Evolutionary conservation across 768 basidiomycete genomes (phyloP), one percentile per base, ranked within the genome.

Genomic region (Terana coerulea): DNA sequence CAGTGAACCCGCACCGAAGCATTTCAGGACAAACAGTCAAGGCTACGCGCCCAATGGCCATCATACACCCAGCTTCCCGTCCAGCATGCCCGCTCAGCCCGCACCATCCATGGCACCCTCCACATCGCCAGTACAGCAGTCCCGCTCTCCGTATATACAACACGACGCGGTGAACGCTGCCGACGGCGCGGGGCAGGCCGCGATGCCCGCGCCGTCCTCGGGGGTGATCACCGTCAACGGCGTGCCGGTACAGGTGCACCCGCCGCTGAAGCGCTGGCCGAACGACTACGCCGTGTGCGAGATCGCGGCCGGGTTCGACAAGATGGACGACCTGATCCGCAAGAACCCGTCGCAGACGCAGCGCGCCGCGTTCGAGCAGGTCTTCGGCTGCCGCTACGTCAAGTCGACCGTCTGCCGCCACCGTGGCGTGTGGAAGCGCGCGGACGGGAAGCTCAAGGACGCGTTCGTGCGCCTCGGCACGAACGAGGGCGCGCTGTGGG

Each of bases 401-500:
- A 87, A 87, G 67, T 82, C 80, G 60, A 87, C 85, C 0, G 81
- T 87, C 14, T 85, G 84, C 62, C 76, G 84, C 11, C 84, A 86
- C 58, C 75, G 83, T n/a, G 80, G 79, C 0, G 77, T 84, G 36
- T 86, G 85, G 77, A 72, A 78, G 50, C 76, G 78, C 54, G 83
- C 85, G 2, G 74, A 74, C 26, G 64, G 66, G 39, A 64, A 61
- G 6, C 57, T 84, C 47, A 69, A 77, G 22, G 72, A 71, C 42
- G 65, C 76, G 62, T 86, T 79, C 55, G 79, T 81, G 64, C 65
- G 68, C 22, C 68, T 78, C 78, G 81, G 82, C 61, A 47, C 64
- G 52, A 68, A 77, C 55, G 83, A 84, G 61, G 66, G 77, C 1
- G 84, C 81, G 7, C 76, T 79, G 55, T 86, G 84, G 84, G 81